A percentile compares a stretch with the other conserved stretches of the same genome.
Evolutionary conservation across 225 moss, liverwort and hornwort genomes (phyloP).

Genomic region (Physcomitrellopsis africana): DNA sequence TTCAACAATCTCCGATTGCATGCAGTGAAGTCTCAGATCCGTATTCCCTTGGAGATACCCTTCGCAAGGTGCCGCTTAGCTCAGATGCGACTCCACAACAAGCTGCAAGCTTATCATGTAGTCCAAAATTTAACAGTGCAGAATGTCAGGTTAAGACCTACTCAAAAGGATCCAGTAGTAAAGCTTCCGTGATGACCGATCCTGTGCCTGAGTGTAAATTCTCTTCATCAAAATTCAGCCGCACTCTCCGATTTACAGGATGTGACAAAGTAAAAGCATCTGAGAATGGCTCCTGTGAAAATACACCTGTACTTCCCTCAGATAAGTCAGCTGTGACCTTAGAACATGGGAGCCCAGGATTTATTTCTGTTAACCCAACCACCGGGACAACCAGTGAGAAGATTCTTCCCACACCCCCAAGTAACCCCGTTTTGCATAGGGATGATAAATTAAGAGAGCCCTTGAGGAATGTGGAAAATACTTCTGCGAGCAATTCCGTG

Average conservation of each 20-base stretch:
- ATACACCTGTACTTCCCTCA: not conserved
- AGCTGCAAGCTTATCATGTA: not conserved
- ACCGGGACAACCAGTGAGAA: not conserved
- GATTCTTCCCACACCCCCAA: not conserved
- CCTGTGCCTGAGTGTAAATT: not conserved
- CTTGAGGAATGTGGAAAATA: conserved; percentile 25
- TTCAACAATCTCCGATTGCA: conserved; percentile 21
- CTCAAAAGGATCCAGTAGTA: conserved; percentile 21
- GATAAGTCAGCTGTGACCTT: not conserved
- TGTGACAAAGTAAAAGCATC: not conserved
- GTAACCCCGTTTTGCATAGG: not conserved
- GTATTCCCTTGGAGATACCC: conserved; percentile 20
- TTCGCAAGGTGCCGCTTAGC: not conserved
- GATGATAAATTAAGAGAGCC: conserved; percentile 27
- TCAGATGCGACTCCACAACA: conserved; percentile 19
- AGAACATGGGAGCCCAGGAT: not conserved
- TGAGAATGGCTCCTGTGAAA: conserved; percentile 9
- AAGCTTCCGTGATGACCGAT: not conserved
- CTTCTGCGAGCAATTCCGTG: not conserved
- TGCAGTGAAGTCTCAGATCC: conserved; percentile 24
- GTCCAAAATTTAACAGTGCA: not conserved
- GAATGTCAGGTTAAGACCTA: conserved; percentile 12
- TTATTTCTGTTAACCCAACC: conserved; percentile 3
- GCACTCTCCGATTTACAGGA: conserved; percentile 38
- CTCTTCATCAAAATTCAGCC: conserved; percentile 24